phyloP scores from a whole-genome alignment of 2,329 filamentous ascomycete species.

The Sporothrix mexicana region DNA sequence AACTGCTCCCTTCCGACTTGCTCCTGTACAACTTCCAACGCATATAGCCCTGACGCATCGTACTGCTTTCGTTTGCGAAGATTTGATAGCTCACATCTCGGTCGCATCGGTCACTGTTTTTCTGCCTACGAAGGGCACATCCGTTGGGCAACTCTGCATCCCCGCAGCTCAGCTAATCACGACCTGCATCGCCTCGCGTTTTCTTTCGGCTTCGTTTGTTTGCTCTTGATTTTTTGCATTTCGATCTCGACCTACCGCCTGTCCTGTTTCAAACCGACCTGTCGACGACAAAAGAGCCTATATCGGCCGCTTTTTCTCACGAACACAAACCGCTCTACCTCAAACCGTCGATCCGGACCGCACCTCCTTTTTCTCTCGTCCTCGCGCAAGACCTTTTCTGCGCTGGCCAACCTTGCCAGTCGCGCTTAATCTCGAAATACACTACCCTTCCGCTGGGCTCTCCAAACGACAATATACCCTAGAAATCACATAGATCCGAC shows the following conservation, averaged over 20 bases:
- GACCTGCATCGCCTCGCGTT: neutral
- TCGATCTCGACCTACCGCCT: neutral
- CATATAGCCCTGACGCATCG: neutral
- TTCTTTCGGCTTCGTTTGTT: neutral
- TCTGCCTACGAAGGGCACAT: neutral
- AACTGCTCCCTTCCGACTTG: neutral
- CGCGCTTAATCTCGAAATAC: neutral
- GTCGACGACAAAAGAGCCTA: neutral
- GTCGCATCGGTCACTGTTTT: neutral
- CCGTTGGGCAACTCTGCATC: neutral
- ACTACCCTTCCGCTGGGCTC: neutral
- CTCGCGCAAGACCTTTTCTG: neutral
- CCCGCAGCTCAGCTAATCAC: neutral
- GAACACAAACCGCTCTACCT: neutral
- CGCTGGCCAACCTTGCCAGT: neutral
- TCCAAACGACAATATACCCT: neutral
- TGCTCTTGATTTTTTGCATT: neutral
- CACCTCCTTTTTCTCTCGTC: neutral
- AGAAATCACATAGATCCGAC: neutral
- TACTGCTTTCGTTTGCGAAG: neutral
- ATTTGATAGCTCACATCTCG: conserved; percentile 3
- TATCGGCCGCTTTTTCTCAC: neutral
- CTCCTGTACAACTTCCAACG: neutral
- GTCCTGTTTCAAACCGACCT: neutral
- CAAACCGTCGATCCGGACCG: conserved; percentile 19